Evolutionary conservation across 495 filamentous ascomycete genomes (phyloP), one percentile per base, ranked within the genome.

Genomic region (Niebla homalea): DNA sequence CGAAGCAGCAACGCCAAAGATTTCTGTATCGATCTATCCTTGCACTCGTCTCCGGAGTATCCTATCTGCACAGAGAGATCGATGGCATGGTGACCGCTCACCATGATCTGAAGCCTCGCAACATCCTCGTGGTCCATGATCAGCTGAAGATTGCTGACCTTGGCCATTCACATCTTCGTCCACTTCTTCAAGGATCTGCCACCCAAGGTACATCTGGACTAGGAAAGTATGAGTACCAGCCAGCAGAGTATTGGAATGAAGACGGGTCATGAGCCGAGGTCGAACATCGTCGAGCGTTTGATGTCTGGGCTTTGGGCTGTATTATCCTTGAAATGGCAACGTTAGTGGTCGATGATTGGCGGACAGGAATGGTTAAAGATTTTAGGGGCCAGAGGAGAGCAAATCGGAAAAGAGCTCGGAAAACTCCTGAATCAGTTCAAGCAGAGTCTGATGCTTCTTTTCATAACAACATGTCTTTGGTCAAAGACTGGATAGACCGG

Each of bases 51-150:
- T 54, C 46, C 35, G 21, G 52, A n/a, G 25, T 54, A 10, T 49
- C 46, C 47, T 54, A 54, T 46, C 43, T 54, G 32, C 52, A 54
- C n/a, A 43, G 35, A 36, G 47, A 49, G 3, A 10, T 54, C 45
- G 40, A 54, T 44, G 52, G 52, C 38, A 32, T 25, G 44, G 36
- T 50, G 36, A 50, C 52, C 16, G 35, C 52, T 36, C 52, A 54
- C 23, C 52, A 54, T 50, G 52, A 54, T 46, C 29, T 54, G 14
- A 54, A 54, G 50, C 52, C 52, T 35, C 46, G 52, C 39, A 54
- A 54, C 45, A 43, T 54, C 37, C 52, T 54, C 23, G 32, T 49
- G 35, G 41, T 54, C 38, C 10, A 45, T 22, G 46, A 32, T 36
- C 23, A 36, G 39, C 22, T 54, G 38, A 54, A 54, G 32, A 49